These are phyloP conservation scores for Hypoxylon sp. DNA, from an alignment of 2,329 filamentous ascomycete species.

Conservation along the genomic window DNA sequence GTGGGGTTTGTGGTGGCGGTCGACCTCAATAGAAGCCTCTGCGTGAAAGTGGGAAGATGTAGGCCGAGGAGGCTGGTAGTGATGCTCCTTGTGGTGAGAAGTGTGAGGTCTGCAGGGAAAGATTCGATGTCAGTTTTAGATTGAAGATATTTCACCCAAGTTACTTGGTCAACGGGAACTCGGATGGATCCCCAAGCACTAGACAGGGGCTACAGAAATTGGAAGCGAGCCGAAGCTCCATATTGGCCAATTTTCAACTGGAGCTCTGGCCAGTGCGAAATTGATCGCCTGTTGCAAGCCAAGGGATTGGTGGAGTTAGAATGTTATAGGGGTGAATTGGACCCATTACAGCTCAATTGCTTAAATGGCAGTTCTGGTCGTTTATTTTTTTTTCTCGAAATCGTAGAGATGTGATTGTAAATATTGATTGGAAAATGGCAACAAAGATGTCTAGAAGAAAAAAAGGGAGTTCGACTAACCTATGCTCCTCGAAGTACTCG, in stretches of 20 bases:
- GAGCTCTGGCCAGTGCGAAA: conserved; percentile 29
- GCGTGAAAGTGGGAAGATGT: conserved; percentile 61
- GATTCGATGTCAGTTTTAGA: conserved; percentile 41
- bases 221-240: conserved; percentile 15
- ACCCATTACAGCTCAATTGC: conserved; percentile 16
- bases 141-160: conserved; percentile 35
- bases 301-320: conserved; percentile 19
- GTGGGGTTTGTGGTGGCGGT: conserved; percentile 67
- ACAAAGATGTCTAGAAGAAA: conserved; percentile 11
- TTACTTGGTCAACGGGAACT: conserved; percentile 43
- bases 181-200: conserved; percentile 36
- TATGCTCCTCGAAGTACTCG: conserved; percentile 69
- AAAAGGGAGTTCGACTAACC: conserved; percentile 61
- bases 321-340: not conserved
- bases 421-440: conserved; percentile 6
- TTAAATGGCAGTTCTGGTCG: not conserved
- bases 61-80: conserved; percentile 45
- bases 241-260: conserved; percentile 40
- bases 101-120: conserved; percentile 56
- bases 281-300: conserved; percentile 14
- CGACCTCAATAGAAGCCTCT: conserved; percentile 77
- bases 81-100: conserved; percentile 47
- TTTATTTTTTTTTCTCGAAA: conserved; percentile 3
- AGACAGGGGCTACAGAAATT: conserved; percentile 29
- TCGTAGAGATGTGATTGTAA: not conserved